phyloP scores from a whole-genome alignment of 805 yeast genomes.

The Saccharomyces mikatae region DNA sequence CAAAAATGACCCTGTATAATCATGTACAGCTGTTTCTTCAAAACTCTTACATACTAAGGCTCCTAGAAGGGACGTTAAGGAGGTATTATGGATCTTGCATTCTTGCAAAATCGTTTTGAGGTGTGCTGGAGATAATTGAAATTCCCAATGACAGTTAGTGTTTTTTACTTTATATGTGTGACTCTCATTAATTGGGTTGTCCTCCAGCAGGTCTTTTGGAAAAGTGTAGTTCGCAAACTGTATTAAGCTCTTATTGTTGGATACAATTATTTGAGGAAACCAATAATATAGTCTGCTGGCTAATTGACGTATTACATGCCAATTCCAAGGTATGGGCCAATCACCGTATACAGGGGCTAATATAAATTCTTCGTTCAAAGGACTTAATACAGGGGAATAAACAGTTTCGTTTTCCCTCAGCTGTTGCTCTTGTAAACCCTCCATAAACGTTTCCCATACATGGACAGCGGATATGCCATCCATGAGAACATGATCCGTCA shows the following conservation, averaged over 20 bases:
- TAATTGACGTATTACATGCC: constrained; percentile 8
- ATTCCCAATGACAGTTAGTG: constrained; percentile 13
- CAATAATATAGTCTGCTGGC: constrained; percentile 6
- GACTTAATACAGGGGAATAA: background rate
- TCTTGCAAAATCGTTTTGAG: constrained; percentile 8
- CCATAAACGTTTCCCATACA: constrained; percentile 15
- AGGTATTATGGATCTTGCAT: constrained; percentile 17
- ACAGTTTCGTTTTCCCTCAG: background rate
- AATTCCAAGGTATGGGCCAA: constrained; percentile 18
- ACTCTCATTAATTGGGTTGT: background rate
- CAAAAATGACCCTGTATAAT: constrained; percentile 7
- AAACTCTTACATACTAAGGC: constrained; percentile 10
- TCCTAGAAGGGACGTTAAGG: constrained; percentile 19
- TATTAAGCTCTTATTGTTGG: constrained; percentile 6
- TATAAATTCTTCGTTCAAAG: background rate
- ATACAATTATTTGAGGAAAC: constrained; percentile 9
- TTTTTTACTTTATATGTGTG: constrained; percentile 12
- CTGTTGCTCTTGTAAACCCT: constrained; percentile 3
- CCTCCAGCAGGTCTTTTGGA: constrained; percentile 8
- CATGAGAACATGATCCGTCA: constrained; percentile 21
- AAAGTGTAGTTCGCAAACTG: constrained; percentile 15
- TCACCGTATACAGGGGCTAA: constrained; percentile 10
- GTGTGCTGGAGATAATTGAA: constrained; percentile 8
- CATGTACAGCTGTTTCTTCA: background rate
- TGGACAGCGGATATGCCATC: constrained; percentile 24